phyloP scores from a whole-genome alignment of 257 asterid genomes.

The Penstemon newberryi region DNA sequence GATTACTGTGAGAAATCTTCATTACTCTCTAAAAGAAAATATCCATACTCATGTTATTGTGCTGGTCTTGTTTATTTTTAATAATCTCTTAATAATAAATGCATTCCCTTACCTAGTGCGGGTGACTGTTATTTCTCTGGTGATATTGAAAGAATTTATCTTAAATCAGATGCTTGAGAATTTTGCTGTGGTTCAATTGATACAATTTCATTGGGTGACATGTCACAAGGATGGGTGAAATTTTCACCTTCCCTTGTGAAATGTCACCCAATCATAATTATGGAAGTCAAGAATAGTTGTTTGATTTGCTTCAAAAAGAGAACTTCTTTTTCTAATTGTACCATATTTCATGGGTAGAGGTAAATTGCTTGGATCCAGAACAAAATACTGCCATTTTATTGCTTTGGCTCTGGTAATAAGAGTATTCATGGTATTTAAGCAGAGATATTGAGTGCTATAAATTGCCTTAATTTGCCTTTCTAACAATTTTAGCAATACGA shows the following conservation, averaged over 20 bases:
- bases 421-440: not conserved
- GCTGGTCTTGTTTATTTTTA: slow-evolving; percentile 3
- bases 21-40: slow-evolving; percentile 2
- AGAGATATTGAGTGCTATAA: not conserved
- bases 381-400: not conserved
- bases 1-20: slow-evolving; percentile 66
- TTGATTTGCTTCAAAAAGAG: slow-evolving; percentile 7
- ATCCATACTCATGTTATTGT: slow-evolving; percentile 17
- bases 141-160: slow-evolving; percentile 13
- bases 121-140: slow-evolving; percentile 14
- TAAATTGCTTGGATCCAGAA: not conserved
- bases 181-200: slow-evolving; percentile 23
- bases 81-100: not conserved
- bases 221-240: no score
- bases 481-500: slow-evolving; percentile 9
- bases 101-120: slow-evolving; percentile 15
- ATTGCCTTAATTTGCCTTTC: slow-evolving; percentile 9
- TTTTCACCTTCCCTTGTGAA: slow-evolving; percentile 2
- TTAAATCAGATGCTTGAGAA: slow-evolving; percentile 15
- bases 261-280: slow-evolving; percentile 5
- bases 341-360: not conserved
- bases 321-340: not conserved
- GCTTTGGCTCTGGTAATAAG: slow-evolving; percentile 11
- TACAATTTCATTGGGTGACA: not conserved
- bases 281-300: slow-evolving; percentile 18